These are phyloP conservation scores for Penicillium lividum DNA, from an alignment of 495 filamentous ascomycete genomes.

Conservation along the genomic window DNA sequence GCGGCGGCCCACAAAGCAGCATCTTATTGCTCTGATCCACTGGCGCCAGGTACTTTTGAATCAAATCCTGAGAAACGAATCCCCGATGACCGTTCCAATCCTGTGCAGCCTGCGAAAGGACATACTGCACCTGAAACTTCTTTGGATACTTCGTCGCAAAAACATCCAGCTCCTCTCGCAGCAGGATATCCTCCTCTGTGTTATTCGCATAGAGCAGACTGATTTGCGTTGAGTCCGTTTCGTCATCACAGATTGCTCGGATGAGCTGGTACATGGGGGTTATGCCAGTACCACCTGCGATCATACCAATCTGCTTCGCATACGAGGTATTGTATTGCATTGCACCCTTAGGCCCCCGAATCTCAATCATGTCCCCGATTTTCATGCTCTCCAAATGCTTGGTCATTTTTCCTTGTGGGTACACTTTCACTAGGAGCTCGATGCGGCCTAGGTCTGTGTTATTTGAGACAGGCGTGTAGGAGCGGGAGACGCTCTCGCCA, in stretches of 20 bases:
- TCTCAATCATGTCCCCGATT: constrained; percentile 40
- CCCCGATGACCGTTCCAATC: constrained; percentile 24
- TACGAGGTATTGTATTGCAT: constrained; percentile 33
- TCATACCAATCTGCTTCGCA: constrained; percentile 16
- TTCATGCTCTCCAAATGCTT: constrained; percentile 40
- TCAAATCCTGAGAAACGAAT: constrained; percentile 23
- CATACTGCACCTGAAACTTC: constrained; percentile 47
- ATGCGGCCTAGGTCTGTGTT: constrained; percentile 36
- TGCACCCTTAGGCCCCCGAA: constrained; percentile 48
- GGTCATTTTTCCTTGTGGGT: constrained; percentile 42
- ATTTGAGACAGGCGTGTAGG: neutral
- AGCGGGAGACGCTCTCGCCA: neutral
- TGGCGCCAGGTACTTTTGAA: constrained; percentile 18
- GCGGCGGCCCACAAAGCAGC: constrained; percentile 37
- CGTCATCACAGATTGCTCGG: constrained; percentile 48
- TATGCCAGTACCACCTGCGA: constrained; percentile 46
- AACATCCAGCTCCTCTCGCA: constrained; percentile 47
- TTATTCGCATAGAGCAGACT: constrained; percentile 45
- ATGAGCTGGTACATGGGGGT: constrained; percentile 56
- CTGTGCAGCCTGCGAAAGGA: constrained; percentile 36
- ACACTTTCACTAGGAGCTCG: constrained; percentile 45
- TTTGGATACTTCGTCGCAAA: constrained; percentile 39
- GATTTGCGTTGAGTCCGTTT: constrained; percentile 45
- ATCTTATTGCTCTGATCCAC: constrained; percentile 20
- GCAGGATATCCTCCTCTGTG: constrained; percentile 37